Evolutionary conservation across 208 protist species (phyloP), one percentile per base, ranked within the genome.

Genomic region (Ichthyophonus hoferi): DNA sequence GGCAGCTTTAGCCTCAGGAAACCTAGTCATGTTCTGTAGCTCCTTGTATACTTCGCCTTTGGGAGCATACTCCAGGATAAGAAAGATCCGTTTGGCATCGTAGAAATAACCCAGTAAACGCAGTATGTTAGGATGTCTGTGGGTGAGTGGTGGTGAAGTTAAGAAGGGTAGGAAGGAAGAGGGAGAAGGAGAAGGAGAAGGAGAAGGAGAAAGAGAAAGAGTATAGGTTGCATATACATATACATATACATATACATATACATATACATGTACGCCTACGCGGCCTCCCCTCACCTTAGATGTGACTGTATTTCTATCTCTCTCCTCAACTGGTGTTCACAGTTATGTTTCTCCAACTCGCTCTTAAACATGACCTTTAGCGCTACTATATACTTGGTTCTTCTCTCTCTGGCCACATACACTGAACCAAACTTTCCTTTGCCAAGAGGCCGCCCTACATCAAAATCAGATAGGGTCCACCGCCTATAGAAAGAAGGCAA

Each of bases 251-350:
- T n/a, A n/a, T n/a, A n/a, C n/a, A 77, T 77, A 77, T 31, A 77
- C 31, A 77, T 24, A 83, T 83, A 83, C 24, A 83, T 40, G n/a
- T 38, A 83, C 17, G n/a, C n/a, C 33, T 83, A 43, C n/a, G 24
- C 24, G 34, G 33, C 79, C n/a, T n/a, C n/a, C n/a, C n/a, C n/a
- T n/a, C 82, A 86, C 87, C 90, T 35, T 31, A 99, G 94, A 94
- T 99, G 96, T 37, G 98, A 98, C 86, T 99, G 98, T 84, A 99
- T 99, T 91, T 99, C 98, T 87, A 99, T 98, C 92, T 99, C 98
- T 35, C 98, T 94, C 1, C 97, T 92, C 24, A 99, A 95, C 93
- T 99, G 98, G 78, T 97, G 97, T 41, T 98, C 96, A 40, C 99
- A 97, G 42, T 97, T 94, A 42, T 96, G 94, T 88, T 98, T 96